These are phyloP conservation scores for Amaranthus tricolor DNA, from an alignment of 179 eudicot genomes.

Conservation along the genomic window DNA sequence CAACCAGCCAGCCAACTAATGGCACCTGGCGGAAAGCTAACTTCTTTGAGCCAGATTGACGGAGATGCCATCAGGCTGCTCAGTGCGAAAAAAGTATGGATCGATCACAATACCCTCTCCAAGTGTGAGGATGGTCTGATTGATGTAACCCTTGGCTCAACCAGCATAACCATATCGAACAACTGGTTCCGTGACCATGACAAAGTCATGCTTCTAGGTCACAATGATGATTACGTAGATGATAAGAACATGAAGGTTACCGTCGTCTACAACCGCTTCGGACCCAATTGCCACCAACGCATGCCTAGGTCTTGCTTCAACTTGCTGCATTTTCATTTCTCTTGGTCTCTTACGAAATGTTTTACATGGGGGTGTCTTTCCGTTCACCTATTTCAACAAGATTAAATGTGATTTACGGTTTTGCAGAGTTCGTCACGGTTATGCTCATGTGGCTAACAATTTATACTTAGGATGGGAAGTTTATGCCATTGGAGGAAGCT, in stretches of 20 bases:
- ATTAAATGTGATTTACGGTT: neutral
- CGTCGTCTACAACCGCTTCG: slow-evolving; percentile 75
- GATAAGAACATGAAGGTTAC: slow-evolving; percentile 84
- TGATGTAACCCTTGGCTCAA: slow-evolving; percentile 75
- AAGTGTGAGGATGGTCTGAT: slow-evolving; percentile 65
- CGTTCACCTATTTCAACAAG: neutral
- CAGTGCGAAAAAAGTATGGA: slow-evolving; percentile 62
- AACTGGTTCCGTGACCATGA: slow-evolving; percentile 77
- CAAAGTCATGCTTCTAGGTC: slow-evolving; percentile 91
- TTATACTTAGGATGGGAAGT: slow-evolving; percentile 76
- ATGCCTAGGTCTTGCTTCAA: slow-evolving; percentile 65
- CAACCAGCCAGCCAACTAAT: slow-evolving; percentile 49
- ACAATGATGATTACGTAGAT: slow-evolving; percentile 50
- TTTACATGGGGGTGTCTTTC: too few relatives aligned
- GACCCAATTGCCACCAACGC: slow-evolving; percentile 72
- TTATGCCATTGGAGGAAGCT: slow-evolving; percentile 91
- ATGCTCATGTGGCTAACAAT: slow-evolving; percentile 90
- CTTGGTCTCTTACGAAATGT: neutral
- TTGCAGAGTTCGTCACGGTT: slow-evolving; percentile 77
- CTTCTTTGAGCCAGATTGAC: slow-evolving; percentile 41
- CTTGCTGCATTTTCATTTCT: neutral
- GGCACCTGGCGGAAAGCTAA: slow-evolving; percentile 48
- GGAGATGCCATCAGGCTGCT: slow-evolving; percentile 75
- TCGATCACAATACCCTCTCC: slow-evolving; percentile 78
- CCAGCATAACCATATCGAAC: slow-evolving; percentile 70